Base-by-base conservation (phyloP, 2,329 filamentous ascomycete genomes). In the Scytalidium lignicola region DNA sequence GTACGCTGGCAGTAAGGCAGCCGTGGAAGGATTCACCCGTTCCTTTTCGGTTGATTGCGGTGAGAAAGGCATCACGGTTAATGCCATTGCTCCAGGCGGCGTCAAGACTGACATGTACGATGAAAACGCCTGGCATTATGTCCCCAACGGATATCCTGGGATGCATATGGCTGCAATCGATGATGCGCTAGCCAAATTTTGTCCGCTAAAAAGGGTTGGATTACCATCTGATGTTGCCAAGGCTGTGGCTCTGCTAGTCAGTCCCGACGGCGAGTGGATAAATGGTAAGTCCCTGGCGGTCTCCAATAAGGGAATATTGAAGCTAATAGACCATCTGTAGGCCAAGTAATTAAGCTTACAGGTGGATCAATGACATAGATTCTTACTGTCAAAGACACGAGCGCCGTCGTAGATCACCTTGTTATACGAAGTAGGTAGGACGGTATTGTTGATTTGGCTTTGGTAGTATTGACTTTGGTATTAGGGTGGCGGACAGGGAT, bases 81-180 rank as follows among this genome's bases (percentile, higher is more conserved):
- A 86, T 54, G 75, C 76, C 0, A 86, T 85, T 56, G 81, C 79
- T 0, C 83, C 82, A 0, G 83, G 83, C 0, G 82, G 86, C 43
- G 80, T 86, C 0, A 79, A 75, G 0, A 84, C 80, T 0, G 68
- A 71, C 0, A 85, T 85, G 80, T 86, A 81, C 81, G 82, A 85
- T 41, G 70, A 68, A 47, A 58, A 58, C 29, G 53, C 53, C n/a
- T 84, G 80, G 80, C 78, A 81, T 62, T 83, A 83, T 65, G 78
- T 79, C 18, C 79, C 80, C 12, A 77, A 76, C 51, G 78, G 75
- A 48, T 69, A 70, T 58, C 70, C 74, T 59, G 72, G 70, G 55
- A 75, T 76, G 74, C 67, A 65, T 46, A 73, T 69, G 54, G 72
- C 76, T 45, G 72, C 70, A 47, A 82, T 83, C 57, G 77, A 81